phyloP scores from a whole-genome alignment of 352 stramenopile genomes.

The Phytopythium vexans region DNA sequence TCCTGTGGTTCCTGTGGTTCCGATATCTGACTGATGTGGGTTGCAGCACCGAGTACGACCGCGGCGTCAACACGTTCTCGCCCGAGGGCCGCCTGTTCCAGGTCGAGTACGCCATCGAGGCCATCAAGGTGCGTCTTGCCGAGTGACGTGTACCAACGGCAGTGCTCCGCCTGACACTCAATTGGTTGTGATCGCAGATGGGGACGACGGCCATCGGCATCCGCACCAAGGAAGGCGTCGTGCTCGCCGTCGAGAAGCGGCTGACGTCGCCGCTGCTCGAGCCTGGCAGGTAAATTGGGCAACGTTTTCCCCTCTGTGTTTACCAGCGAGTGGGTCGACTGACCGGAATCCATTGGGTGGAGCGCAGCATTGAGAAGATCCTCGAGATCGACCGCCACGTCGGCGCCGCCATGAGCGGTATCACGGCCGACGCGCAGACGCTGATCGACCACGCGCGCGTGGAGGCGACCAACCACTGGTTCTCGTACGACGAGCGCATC shows the following conservation, averaged over 20 bases:
- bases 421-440: constrained; percentile 98
- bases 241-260: constrained; percentile 99
- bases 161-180: not conserved
- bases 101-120: constrained; percentile 98
- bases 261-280: constrained; percentile 96
- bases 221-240: constrained; percentile 96
- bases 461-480: constrained; percentile 98
- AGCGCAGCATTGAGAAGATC: constrained; percentile 98
- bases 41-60: constrained; percentile 97
- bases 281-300: constrained; percentile 62
- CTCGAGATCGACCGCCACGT: constrained; percentile 99
- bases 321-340: constrained; percentile 1
- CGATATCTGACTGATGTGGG: too few species aligned
- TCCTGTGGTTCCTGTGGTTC: too few species aligned
- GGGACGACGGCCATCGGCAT: constrained; percentile 98
- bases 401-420: constrained; percentile 97
- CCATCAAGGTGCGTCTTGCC: constrained; percentile 87
- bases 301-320: not conserved
- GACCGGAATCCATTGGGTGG: not conserved
- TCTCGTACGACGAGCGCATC: constrained; percentile 98
- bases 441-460: constrained; percentile 99
- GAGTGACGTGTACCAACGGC: not conserved
- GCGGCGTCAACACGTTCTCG: constrained; percentile 99
- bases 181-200: constrained; percentile 55
- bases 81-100: constrained; percentile 99